Base-by-base conservation (phyloP, 305 asterid species). In the Rubia peregrina region DNA sequence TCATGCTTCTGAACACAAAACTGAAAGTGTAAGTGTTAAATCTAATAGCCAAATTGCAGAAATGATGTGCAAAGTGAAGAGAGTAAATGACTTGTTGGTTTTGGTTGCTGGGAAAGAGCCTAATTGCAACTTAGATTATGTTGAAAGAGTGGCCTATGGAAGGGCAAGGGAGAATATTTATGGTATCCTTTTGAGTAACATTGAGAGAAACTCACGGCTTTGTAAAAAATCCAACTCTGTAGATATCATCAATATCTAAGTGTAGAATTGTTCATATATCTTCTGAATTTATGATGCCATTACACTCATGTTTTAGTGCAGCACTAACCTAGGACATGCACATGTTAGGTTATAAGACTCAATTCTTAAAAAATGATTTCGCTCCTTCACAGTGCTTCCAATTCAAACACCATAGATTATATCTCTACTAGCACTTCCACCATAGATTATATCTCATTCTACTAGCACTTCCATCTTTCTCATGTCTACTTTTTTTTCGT, bases 91-190 rank as follows among this genome's bases (percentile, higher is more conserved):
- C 43, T 83, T 89, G 85, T 70, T 90, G 75, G 88, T 85, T 61
- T 26, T 65, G 81, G 79, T 83, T 22, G 80, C 77, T 33, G 72
- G 75, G 5, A 84, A 80, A 64, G 86, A 86, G 38, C 76, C 76
- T 3, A 57, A 62, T 67, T 57, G 55, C 24, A 41, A 19, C 40
- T 38, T 74, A 14, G 87, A 81, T 60, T 84, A 71, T 0, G 36
- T 76, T n/a, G 91, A 81, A 68, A 77, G 56, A n/a, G 85, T 82
- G 71, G 83, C 80, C 73, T 86, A 73, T 66, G 74, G 72, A 49
- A 83, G 89, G 75, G 85, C 84, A 73, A 87, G 90, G 81, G 79
- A 83, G 70, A 85, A 88, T 66, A 90, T 88, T 26, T 90, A 80
- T 71, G 88, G 70, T 48, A 88, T 90, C 68, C 67, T 88, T 63